Conservation (phyloP, 1,284 basidiomycete genomes). For the Chalciporus sp. region DNA sequence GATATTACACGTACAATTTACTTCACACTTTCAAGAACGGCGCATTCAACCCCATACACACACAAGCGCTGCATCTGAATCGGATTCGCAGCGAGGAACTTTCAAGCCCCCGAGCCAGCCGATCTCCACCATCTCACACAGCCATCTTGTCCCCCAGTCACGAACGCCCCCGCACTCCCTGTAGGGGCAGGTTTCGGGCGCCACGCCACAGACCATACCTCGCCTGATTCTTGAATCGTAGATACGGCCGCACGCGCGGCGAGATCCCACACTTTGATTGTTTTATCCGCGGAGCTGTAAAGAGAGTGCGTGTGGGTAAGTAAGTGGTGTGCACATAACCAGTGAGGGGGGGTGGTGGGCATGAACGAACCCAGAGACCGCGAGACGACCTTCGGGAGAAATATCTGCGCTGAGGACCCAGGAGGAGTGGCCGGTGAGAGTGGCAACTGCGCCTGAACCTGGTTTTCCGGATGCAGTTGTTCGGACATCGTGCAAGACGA, state of each 20-base stretch:
- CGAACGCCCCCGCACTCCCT: slow-evolving; percentile 68
- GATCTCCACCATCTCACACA: slow-evolving; percentile 76
- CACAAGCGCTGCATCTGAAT: background rate
- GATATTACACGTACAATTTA: too few species aligned
- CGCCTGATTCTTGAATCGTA: slow-evolving; percentile 74
- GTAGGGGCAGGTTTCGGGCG: slow-evolving; percentile 60
- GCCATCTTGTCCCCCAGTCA: slow-evolving; percentile 81
- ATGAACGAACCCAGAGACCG: slow-evolving; percentile 72
- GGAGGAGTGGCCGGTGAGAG: slow-evolving; percentile 81
- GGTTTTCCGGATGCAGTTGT: slow-evolving; percentile 53
- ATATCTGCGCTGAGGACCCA: slow-evolving; percentile 85
- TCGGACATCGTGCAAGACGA: slow-evolving; percentile 85
- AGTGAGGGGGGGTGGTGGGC: background rate
- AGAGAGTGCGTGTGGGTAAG: background rate
- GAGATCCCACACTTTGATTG: slow-evolving; percentile 88
- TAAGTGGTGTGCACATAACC: background rate
- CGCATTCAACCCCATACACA: too few species aligned
- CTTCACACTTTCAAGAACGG: too few species aligned
- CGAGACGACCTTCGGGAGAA: slow-evolving; percentile 76
- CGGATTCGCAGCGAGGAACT: background rate
- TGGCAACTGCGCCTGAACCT: slow-evolving; percentile 77
- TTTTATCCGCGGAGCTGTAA: slow-evolving; percentile 78
- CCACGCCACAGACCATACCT: slow-evolving; percentile 89
- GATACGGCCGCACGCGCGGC: slow-evolving; percentile 75
- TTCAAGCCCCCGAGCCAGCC: slow-evolving; percentile 48